These are phyloP conservation scores for Stemphylium beticola DNA, from an alignment of 2,329 filamentous ascomycete genomes.

Conservation along the genomic window DNA sequence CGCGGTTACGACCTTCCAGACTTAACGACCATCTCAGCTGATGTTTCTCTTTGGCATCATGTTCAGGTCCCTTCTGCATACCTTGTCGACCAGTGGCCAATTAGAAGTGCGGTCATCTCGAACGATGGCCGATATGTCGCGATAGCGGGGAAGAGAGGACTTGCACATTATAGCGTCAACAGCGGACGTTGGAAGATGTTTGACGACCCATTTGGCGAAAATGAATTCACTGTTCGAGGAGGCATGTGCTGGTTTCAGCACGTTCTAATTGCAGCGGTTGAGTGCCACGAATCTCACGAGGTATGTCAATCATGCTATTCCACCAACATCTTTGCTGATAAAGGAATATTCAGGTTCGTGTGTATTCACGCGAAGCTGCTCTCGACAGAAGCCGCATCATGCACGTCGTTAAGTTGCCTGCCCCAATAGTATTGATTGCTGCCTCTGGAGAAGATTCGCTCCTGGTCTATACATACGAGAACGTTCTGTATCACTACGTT, in stretches of 20 bases:
- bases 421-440: slow-evolving; percentile 88
- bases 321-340: slow-evolving; percentile 11
- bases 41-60: slow-evolving; percentile 94
- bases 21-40: slow-evolving; percentile 87
- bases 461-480: slow-evolving; percentile 96
- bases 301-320: slow-evolving; percentile 42
- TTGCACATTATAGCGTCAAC: slow-evolving; percentile 94
- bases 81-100: slow-evolving; percentile 90
- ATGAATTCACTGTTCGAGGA: slow-evolving; percentile 88
- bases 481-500: slow-evolving; percentile 92
- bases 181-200: slow-evolving; percentile 98
- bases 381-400: slow-evolving; percentile 76
- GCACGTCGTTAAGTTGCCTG: slow-evolving; percentile 77
- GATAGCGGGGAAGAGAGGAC: slow-evolving; percentile 87
- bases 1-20: slow-evolving; percentile 91
- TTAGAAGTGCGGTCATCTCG: slow-evolving; percentile 84
- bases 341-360: slow-evolving; percentile 64
- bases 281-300: slow-evolving; percentile 80
- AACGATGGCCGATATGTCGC: slow-evolving; percentile 93
- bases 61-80: slow-evolving; percentile 85
- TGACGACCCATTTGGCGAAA: slow-evolving; percentile 77
- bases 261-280: slow-evolving; percentile 90
- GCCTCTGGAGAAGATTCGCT: slow-evolving; percentile 92
- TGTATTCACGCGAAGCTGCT: slow-evolving; percentile 86
- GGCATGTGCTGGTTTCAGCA: slow-evolving; percentile 99